These are phyloP conservation scores for Colletotrichum brevisporum DNA, from an alignment of 2,329 filamentous ascomycete genomes.

Conservation along the genomic window DNA sequence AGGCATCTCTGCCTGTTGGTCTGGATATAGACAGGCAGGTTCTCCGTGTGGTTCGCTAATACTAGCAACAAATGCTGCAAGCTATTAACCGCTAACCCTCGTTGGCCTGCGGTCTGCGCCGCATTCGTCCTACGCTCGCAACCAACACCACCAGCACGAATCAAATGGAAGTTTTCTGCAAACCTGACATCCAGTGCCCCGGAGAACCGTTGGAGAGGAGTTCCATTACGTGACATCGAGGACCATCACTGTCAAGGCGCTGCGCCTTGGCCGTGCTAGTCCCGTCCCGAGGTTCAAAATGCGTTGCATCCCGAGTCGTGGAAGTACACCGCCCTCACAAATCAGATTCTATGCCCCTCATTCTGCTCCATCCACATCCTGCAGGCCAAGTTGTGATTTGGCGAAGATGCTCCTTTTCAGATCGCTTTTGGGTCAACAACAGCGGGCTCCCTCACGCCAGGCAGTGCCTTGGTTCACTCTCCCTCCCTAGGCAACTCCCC, in stretches of 20 bases:
- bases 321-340: too few relatives aligned
- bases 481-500: not conserved
- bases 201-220: not conserved
- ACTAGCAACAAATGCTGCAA: too few relatives aligned
- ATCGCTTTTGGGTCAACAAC: not conserved
- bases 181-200: not conserved
- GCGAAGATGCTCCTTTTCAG: too few relatives aligned
- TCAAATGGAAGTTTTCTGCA: not conserved
- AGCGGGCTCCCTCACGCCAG: not conserved
- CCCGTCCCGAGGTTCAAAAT: not conserved
- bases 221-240: slow-evolving; percentile 18
- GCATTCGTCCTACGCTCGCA: slow-evolving; percentile 13
- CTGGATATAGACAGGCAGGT: too few relatives aligned
- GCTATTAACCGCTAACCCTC: too few relatives aligned
- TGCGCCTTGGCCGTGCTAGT: not conserved
- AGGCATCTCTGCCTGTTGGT: not conserved
- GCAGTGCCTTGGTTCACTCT: not conserved
- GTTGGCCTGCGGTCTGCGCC: not conserved
- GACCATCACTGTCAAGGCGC: slow-evolving; percentile 15
- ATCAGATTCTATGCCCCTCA: too few relatives aligned
- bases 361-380: too few relatives aligned
- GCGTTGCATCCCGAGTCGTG: too few relatives aligned
- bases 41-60: too few relatives aligned
- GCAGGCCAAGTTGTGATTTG: too few relatives aligned
- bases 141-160: slow-evolving; percentile 6